phyloP scores from a whole-genome alignment of 2,329 filamentous ascomycete genomes.

The Sporothrix protearum region DNA sequence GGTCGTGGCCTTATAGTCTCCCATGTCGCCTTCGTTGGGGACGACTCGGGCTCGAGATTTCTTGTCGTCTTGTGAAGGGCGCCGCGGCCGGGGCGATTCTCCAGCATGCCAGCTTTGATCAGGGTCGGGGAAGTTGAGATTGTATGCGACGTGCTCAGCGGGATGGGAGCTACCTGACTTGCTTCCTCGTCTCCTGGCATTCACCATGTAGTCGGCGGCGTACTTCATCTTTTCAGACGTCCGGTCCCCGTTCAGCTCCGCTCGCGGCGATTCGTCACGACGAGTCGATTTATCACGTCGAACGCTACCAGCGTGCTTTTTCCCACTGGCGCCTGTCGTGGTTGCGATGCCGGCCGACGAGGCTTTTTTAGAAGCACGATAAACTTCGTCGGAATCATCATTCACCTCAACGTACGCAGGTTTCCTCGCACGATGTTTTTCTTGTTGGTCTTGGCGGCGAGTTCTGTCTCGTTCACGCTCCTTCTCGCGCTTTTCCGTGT shows the following conservation, averaged over 20 bases:
- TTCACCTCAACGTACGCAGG: slow-evolving; percentile 31
- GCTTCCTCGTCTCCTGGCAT: slow-evolving; percentile 23
- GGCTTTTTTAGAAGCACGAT: slow-evolving; percentile 31
- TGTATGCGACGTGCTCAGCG: slow-evolving; percentile 15
- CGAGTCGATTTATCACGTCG: slow-evolving; percentile 29
- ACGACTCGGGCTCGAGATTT: slow-evolving; percentile 14
- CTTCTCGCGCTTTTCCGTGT: slow-evolving; percentile 32
- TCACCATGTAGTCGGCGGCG: slow-evolving; percentile 29
- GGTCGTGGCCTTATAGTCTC: slow-evolving; percentile 27
- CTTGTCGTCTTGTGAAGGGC: slow-evolving; percentile 29
- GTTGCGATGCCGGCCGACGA: slow-evolving; percentile 19
- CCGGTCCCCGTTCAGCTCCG: slow-evolving; percentile 19
- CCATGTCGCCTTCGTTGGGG: slow-evolving; percentile 8
- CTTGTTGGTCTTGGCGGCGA: slow-evolving; percentile 33
- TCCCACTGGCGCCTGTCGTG: slow-evolving; percentile 28
- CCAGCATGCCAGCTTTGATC: slow-evolving; percentile 22
- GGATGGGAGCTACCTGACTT: slow-evolving; percentile 21
- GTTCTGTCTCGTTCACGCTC: slow-evolving; percentile 30
- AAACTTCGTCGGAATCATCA: slow-evolving; percentile 32
- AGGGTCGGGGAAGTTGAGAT: slow-evolving; percentile 27
- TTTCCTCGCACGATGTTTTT: slow-evolving; percentile 32
- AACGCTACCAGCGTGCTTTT: slow-evolving; percentile 32
- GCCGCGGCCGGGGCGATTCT: slow-evolving; percentile 17
- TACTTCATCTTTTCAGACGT: slow-evolving; percentile 24
- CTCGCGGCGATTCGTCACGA: slow-evolving; percentile 21